phyloP scores from a whole-genome alignment of 163 green algal species.

The Volvox carteri region DNA sequence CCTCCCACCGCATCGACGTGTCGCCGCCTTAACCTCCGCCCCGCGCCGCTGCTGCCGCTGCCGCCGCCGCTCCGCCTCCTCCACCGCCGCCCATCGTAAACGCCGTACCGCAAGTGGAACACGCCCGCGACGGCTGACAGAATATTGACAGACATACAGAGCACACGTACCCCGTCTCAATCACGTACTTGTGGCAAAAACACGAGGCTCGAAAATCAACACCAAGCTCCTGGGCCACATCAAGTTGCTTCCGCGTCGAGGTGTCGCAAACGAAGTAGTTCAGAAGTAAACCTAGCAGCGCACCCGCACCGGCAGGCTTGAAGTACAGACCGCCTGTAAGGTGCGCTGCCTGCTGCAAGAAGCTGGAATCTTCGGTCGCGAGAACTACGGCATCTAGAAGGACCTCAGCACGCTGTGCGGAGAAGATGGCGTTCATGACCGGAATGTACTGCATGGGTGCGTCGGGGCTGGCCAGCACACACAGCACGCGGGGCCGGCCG shows the following conservation, averaged over 20 bases:
- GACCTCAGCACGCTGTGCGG: constrained; percentile 81
- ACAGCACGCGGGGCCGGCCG: constrained; percentile 71
- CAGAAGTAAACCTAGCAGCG: constrained; percentile 86
- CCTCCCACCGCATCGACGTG: no score
- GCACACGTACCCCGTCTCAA: constrained; percentile 93
- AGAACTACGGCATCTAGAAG: constrained; percentile 87
- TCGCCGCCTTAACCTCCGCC: neutral
- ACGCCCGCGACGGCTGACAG: constrained; percentile 73
- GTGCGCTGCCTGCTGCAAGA: constrained; percentile 87
- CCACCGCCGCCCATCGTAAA: constrained; percentile 55
- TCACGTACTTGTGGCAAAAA: constrained; percentile 92
- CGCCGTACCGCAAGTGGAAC: constrained; percentile 72
- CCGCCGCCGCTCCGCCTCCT: neutral
- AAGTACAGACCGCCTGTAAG: constrained; percentile 90
- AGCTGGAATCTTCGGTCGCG: constrained; percentile 68
- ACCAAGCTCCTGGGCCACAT: constrained; percentile 66
- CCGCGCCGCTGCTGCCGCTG: neutral
- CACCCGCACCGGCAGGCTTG: constrained; percentile 18
- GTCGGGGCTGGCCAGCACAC: constrained; percentile 77
- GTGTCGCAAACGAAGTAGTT: constrained; percentile 66
- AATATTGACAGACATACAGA: constrained; percentile 96
- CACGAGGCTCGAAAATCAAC: constrained; percentile 93
- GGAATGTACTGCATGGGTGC: constrained; percentile 90
- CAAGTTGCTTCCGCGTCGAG: constrained; percentile 70
- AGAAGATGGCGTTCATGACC: constrained; percentile 96